phyloP scores from a whole-genome alignment of 331 rosid species.

The Malus hybrid region DNA sequence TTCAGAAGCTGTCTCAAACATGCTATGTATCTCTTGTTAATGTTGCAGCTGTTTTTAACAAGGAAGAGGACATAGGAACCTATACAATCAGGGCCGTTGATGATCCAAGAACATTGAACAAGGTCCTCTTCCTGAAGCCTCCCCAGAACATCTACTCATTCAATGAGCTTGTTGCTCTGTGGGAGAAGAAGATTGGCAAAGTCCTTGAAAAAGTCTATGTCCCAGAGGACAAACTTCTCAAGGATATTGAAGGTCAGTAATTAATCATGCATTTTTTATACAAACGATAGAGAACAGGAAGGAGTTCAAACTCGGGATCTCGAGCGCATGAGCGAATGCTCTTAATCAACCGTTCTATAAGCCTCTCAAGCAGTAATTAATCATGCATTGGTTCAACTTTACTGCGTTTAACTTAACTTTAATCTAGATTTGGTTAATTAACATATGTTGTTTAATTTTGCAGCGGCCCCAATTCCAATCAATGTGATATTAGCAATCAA shows the following conservation, averaged over 20 bases:
- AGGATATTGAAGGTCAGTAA: constrained; percentile 57
- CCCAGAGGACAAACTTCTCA: constrained; percentile 12
- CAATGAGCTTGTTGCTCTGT: constrained; percentile 69
- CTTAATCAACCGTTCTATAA: too few species aligned
- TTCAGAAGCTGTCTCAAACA: too few species aligned
- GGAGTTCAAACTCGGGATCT: too few species aligned
- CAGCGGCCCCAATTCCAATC: constrained; percentile 67
- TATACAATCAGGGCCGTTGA: constrained; percentile 84
- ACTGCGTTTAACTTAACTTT: too few species aligned
- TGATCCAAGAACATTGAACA: constrained; percentile 79
- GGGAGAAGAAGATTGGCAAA: constrained; percentile 88
- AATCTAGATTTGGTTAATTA: too few species aligned
- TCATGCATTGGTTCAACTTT: too few species aligned
- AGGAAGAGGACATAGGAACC: constrained; percentile 76
- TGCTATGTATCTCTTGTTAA: neutral
- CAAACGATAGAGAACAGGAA: too few species aligned
- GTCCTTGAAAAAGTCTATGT: constrained; percentile 50
- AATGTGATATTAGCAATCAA: constrained; percentile 50
- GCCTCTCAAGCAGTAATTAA: too few species aligned
- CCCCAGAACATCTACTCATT: constrained; percentile 61
- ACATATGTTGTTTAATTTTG: neutral
- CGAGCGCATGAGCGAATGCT: too few species aligned
- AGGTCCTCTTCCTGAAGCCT: constrained; percentile 68
- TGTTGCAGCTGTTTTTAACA: constrained; percentile 54
- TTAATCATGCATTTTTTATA: too few species aligned